Percentiles rank a stretch among this genome's conserved stretches.
phyloP scores from a whole-genome alignment of 768 basidiomycete genomes.

The Macrolepiota dolichaula region DNA sequence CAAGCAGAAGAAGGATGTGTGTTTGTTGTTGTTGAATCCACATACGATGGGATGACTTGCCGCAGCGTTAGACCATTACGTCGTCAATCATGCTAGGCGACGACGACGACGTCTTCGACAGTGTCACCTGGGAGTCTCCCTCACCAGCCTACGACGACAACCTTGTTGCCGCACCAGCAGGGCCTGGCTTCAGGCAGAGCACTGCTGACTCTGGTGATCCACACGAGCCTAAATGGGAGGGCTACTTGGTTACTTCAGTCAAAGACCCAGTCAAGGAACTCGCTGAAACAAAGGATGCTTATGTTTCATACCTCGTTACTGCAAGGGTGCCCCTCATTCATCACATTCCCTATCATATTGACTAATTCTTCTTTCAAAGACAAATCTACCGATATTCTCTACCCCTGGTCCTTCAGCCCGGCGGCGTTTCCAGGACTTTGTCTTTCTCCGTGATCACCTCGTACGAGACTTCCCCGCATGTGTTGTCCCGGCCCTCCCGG shows the following conservation, averaged over 20 bases:
- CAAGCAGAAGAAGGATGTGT: conserved; percentile 23
- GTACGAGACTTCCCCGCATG: conserved; percentile 93
- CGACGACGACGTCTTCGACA: conserved; percentile 90
- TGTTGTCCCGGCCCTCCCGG: conserved; percentile 95
- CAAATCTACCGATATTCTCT: conserved; percentile 86
- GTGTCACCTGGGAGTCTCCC: conserved; percentile 86
- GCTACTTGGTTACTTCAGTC: conserved; percentile 76
- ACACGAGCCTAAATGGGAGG: conserved; percentile 89
- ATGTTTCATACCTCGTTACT: conserved; percentile 89
- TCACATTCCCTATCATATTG: neutral
- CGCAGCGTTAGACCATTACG: conserved; percentile 7
- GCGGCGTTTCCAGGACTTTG: conserved; percentile 95
- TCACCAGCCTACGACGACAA: conserved; percentile 48
- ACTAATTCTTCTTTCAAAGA: conserved; percentile 45
- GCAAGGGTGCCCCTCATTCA: conserved; percentile 58
- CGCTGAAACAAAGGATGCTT: conserved; percentile 95
- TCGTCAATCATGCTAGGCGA: conserved; percentile 65
- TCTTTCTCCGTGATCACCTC: conserved; percentile 86
- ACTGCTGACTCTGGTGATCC: conserved; percentile 74
- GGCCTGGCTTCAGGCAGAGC: conserved; percentile 82
- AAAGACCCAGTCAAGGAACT: conserved; percentile 95
- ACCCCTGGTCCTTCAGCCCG: conserved; percentile 70
- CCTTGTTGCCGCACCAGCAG: conserved; percentile 36
- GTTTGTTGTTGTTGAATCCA: conserved; percentile 33
- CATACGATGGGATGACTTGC: conserved; percentile 12